Evolutionary conservation across 2,329 filamentous ascomycete genomes (phyloP).

Genomic region (Alternaria triticina): DNA sequence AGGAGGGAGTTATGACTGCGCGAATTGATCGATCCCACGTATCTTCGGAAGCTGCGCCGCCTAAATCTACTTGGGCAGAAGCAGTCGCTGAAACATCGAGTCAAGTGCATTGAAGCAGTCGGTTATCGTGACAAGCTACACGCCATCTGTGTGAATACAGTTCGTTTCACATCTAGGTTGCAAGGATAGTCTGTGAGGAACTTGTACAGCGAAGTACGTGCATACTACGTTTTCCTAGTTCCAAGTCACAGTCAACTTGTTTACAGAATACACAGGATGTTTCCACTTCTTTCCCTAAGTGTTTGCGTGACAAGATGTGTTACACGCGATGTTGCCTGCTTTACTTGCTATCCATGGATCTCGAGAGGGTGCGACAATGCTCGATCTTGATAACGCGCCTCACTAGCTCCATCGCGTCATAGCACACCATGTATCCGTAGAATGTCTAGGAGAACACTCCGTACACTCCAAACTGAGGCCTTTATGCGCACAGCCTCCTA

Average conservation of each 20-base stretch:
- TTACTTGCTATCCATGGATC: background rate
- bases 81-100: background rate
- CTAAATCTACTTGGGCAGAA: background rate
- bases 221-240: background rate
- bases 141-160: background rate
- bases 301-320: background rate
- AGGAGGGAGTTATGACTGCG: background rate
- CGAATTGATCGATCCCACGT: background rate
- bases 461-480: background rate
- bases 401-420: background rate
- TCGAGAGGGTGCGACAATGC: background rate
- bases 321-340: background rate
- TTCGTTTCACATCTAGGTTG: background rate
- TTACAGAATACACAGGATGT: background rate
- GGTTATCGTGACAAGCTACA: background rate
- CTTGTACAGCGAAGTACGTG: background rate
- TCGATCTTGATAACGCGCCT: background rate
- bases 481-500: background rate
- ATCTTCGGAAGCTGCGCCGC: background rate
- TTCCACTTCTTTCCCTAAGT: background rate
- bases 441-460: background rate
- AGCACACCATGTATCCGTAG: background rate
- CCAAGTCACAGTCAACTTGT: background rate
- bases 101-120: background rate
- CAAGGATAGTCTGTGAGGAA: background rate